These are phyloP conservation scores for Allium fistulosum DNA, from an alignment of 106 monocot species.

Conservation along the genomic window DNA sequence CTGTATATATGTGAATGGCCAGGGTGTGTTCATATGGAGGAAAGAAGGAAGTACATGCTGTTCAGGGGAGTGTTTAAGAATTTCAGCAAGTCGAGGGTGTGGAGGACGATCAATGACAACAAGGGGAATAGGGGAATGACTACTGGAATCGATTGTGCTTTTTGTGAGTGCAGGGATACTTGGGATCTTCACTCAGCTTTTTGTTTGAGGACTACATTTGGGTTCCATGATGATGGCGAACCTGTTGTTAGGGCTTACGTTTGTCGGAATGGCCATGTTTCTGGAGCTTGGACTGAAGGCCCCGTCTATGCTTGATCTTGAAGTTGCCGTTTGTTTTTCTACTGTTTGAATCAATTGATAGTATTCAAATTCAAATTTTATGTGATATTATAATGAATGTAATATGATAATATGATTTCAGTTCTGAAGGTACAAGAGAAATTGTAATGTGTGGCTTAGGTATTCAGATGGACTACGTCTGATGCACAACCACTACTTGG, in stretches of 20 bases:
- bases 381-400: no score
- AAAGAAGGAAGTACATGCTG: conserved; percentile 86
- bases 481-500: no score
- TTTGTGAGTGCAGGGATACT: conserved; percentile 56
- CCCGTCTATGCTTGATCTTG: conserved; percentile 49
- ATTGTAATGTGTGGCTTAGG: no score
- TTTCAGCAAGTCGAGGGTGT: conserved; percentile 79
- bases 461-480: no score
- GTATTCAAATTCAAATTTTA: no score
- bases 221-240: conserved; percentile 95
- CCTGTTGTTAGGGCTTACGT: conserved; percentile 85
- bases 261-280: conserved; percentile 91
- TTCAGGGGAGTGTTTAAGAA: conserved; percentile 83
- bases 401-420: no score
- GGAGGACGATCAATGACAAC: conserved; percentile 59
- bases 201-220: conserved; percentile 74
- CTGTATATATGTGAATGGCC: conserved; percentile 89
- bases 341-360: no score
- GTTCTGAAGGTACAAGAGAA: no score
- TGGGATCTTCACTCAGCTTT: conserved; percentile 93
- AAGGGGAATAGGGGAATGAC: conserved; percentile 12
- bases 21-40: conserved; percentile 74
- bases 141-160: conserved; percentile 58
- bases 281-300: conserved; percentile 89
- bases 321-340: no score